Base-by-base conservation (phyloP, 176 grass and related monocot genomes). In the Aegilops longissima region DNA sequence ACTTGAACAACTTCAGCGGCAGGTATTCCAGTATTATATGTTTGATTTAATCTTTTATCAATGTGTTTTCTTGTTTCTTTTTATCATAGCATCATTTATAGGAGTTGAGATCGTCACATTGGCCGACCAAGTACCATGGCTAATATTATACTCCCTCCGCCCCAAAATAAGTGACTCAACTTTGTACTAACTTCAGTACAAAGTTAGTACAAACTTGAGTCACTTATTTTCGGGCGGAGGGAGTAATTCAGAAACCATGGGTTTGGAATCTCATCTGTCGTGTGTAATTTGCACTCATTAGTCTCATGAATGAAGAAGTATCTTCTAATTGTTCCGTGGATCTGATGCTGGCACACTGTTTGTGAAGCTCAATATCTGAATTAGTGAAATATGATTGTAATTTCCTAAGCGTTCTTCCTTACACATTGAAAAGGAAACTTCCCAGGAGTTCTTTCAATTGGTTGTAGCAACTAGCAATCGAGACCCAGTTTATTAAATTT, bases 1-100 rank as follows among this genome's bases (percentile, higher is more conserved):
- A 85, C 96, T 98, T 84, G 93, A 98, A 89, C 93, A 98, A 85
- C 85, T 98, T 59, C 96, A 98, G 84, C 88, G 96, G 90, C 96
- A 98, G 92, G 96, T 98, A 91, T 74, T 10, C 20, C 73, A 79
- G 40, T 52, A 27, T 72, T 40, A 66, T 74, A n/a, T 79, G 24
- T 87, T 83, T 75, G 39, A 66, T 40, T 66, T 82, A 65, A 61
- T 40, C 5, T 14, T 66, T 69, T 83, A 2, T 58, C 51, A 63
- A 10, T 67, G 61, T 75, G 62, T 42, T n/a, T 25, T 82, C 39
- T 25, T 52, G 21, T 52, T 59, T 79, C 49, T 29, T 20, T 56
- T 54, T 66, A 25, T 81, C 20, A 71, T 56, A 44, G 12, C 56
- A 29, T 49, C 12, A 23, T 30, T 12, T 12, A n/a, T 66, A 1